Evolutionary conservation across 1,139 yeast genomes (phyloP), one percentile per base, ranked within the genome.

Genomic region (Zygotorulaspora mrakii): DNA sequence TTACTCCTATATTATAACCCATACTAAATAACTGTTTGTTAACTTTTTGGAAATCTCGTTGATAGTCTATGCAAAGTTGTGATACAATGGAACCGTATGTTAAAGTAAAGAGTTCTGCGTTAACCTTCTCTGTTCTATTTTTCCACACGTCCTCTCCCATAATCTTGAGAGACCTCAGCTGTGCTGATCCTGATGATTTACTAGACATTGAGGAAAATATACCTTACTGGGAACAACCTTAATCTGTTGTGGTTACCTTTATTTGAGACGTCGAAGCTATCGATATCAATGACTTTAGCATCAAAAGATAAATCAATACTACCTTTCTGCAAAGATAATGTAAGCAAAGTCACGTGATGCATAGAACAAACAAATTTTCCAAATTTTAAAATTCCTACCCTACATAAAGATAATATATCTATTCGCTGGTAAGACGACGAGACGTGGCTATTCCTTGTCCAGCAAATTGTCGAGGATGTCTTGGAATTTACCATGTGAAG

Each of bases 81-180:
- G 95, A 78, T 36, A 91, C 98, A 32, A 94, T 76, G 2, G 96
- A 82, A 9, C 99, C 99, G 58, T 91, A 91, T 1, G 96, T 89
- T 43, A 91, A 68, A 13, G 95, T 87, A 65, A 91, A 85, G 38
- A 91, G 72, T 64, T 94, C 99, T 3, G 95, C 83, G 61, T 89
- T 89, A 44, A 91, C 82, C 64, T 91, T 91, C 54, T 87, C 96
- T 31, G 84, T 85, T 50, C 77, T 77, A 56, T 79, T 83, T 65
- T 86, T 87, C 96, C 97, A 91, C 42, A 88, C 78, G 43, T 89
- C 97, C 46, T 91, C 98, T 21, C 95, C 94, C 12, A 79, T 66
- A 28, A 76, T 68, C 53, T 77, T 74, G 9, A 58, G 44, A 8
- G 57, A 50, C 37, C 50, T 52, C 2, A 48, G 30, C 16, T 48